phyloP scores from a whole-genome alignment of 495 filamentous ascomycete species.

The Tuber melanosporum region DNA sequence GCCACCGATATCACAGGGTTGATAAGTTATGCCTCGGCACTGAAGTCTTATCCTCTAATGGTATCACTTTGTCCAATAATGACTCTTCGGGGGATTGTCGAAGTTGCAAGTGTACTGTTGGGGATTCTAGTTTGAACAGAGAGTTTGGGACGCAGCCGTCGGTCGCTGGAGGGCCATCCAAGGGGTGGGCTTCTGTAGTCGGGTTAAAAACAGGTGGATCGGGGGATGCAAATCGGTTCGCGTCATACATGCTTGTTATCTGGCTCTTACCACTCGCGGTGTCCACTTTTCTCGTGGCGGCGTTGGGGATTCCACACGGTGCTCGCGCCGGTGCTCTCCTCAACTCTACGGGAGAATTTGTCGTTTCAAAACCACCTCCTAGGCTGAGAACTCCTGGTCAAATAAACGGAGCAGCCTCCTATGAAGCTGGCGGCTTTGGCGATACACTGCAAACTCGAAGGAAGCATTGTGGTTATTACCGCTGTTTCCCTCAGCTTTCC shows the following conservation, averaged over 20 bases:
- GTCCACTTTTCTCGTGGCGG: slow-evolving; percentile 1
- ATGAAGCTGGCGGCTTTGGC: background rate
- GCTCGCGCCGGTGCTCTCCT: background rate
- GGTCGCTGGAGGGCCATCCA: background rate
- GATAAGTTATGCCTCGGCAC: background rate
- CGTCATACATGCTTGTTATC: background rate
- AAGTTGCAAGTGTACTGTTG: background rate
- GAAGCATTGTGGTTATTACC: background rate
- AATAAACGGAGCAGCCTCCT: slow-evolving; percentile 1
- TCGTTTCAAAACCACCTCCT: background rate
- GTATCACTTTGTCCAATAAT: background rate
- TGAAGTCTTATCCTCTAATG: background rate
- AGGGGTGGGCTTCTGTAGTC: background rate
- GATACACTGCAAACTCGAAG: slow-evolving; percentile 1
- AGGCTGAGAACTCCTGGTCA: slow-evolving; percentile 1
- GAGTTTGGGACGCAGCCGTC: background rate
- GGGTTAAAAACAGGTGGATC: background rate
- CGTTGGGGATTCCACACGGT: slow-evolving; percentile 1
- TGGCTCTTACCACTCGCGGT: background rate
- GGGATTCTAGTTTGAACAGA: slow-evolving; percentile 1
- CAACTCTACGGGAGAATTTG: background rate
- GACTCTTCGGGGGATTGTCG: background rate
- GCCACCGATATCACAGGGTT: background rate
- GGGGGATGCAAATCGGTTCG: background rate
- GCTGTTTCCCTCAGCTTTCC: background rate